phyloP scores from a whole-genome alignment of 805 yeast genomes.

The Lipomyces starkeyi region DNA sequence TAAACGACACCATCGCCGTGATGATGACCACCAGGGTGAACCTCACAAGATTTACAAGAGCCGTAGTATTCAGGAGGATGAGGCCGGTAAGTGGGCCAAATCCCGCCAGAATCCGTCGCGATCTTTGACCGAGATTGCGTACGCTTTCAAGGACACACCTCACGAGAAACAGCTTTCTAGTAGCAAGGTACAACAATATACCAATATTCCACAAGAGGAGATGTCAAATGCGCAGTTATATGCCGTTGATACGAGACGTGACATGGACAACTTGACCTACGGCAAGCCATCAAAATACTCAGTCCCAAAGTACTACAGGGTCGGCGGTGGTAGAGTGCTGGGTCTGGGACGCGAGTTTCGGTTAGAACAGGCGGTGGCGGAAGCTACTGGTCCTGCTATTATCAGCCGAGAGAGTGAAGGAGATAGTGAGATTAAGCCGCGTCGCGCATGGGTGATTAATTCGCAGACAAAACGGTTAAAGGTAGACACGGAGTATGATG shows the following conservation, averaged over 20 bases:
- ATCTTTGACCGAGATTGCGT: neutral
- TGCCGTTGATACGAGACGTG: slow-evolving; percentile 16
- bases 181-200: neutral
- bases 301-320: slow-evolving; percentile 21
- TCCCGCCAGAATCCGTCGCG: neutral
- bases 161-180: neutral
- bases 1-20: neutral
- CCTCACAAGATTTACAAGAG: neutral
- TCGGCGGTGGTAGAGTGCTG: slow-evolving; percentile 27
- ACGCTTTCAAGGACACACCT: neutral
- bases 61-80: neutral
- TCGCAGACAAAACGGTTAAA: slow-evolving; percentile 5
- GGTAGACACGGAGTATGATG: neutral
- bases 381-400: neutral
- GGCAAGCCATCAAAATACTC: slow-evolving; percentile 20
- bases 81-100: neutral
- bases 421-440: neutral
- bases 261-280: slow-evolving; percentile 17
- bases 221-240: slow-evolving; percentile 16
- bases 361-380: neutral
- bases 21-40: neutral
- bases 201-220: neutral
- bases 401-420: neutral
- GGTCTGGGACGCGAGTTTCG: slow-evolving; percentile 21
- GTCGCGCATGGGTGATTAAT: slow-evolving; percentile 7